Evolutionary conservation across 352 stramenopile genomes (phyloP), one percentile per base, ranked within the genome.

Genomic region (Pythium utonaiense): DNA sequence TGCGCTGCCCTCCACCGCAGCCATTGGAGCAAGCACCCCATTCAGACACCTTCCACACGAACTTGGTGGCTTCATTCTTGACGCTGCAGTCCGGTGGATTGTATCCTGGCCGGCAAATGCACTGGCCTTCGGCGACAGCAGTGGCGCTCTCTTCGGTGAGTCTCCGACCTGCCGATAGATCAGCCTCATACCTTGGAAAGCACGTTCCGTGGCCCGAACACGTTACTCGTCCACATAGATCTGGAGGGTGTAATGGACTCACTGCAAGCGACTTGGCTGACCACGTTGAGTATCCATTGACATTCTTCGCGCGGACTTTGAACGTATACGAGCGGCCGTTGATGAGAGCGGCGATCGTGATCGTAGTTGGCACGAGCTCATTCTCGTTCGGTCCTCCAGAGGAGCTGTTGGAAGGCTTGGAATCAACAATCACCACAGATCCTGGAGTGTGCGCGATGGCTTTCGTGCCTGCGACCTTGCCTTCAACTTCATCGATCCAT

Each of bases 301-400:
- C 40, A 54, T 91, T 91, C 47, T 74, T 75, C 3, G 81, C 78
- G 9, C 78, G 74, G 38, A 89, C 81, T 57, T 89, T 89, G 63
- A 91, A 91, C 7, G 71, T 70, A 56, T 88, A 89, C 17, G 78
- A 86, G 21, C 70, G 69, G 13, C 81, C 81, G 47, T 91, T 91
- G 33, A 74, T 49, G 31, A 91, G 59, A 14, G 74, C 64, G 7
- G 72, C 49, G 22, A 91, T 65, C 17, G 85, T 64, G 12, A 66
- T 47, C 1, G 68, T 72, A 17, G 77, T 88, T 0, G 82, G 73
- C 8, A 73, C 56, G 27, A 49, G 33, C 27, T 55, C 45, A 25
- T 62, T 62, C 44, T 25, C 14, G 49, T 42, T 25, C 55, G 51
- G 30, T 49, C 25, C 25, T 17, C 25, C 7, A 9, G 19, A 27